These are phyloP conservation scores for Solanum gandarillasii DNA, from an alignment of 257 asterid genomes.

Conservation along the genomic window DNA sequence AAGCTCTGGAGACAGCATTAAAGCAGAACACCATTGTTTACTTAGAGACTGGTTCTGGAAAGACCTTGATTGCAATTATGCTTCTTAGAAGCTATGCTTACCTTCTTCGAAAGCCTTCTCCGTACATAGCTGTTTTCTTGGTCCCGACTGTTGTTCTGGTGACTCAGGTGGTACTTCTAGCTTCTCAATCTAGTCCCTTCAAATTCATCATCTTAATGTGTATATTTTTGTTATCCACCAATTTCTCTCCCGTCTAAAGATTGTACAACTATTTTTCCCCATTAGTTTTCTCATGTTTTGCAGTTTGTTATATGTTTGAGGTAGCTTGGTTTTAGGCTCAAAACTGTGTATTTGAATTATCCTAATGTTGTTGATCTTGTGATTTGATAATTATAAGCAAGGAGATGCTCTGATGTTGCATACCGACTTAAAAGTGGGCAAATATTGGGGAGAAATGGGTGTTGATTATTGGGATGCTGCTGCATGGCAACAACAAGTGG, in stretches of 20 bases:
- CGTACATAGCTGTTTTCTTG: slow-evolving; percentile 64
- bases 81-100: slow-evolving; percentile 63
- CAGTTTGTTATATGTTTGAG: background rate
- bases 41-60: slow-evolving; percentile 87
- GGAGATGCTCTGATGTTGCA: slow-evolving; percentile 33
- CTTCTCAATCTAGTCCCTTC: background rate
- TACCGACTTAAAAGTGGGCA: slow-evolving; percentile 75
- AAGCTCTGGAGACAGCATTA: slow-evolving; percentile 64
- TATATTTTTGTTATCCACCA: background rate
- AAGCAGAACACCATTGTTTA: slow-evolving; percentile 62
- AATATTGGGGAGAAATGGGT: slow-evolving; percentile 65
- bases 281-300: background rate
- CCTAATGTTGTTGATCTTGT: background rate
- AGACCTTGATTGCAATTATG: slow-evolving; percentile 80
- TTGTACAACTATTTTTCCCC: background rate
- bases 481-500: slow-evolving; percentile 39
- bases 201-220: background rate
- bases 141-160: slow-evolving; percentile 83
- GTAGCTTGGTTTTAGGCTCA: background rate
- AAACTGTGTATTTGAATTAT: background rate
- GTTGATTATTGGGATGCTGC: slow-evolving; percentile 74
- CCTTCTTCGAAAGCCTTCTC: slow-evolving; percentile 50
- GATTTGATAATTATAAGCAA: slow-evolving; percentile 41
- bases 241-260: background rate
- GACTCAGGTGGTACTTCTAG: slow-evolving; percentile 30